Evolutionary conservation across 805 yeast species (phyloP).

Genomic region (Wickerhamiella qilinensis): DNA sequence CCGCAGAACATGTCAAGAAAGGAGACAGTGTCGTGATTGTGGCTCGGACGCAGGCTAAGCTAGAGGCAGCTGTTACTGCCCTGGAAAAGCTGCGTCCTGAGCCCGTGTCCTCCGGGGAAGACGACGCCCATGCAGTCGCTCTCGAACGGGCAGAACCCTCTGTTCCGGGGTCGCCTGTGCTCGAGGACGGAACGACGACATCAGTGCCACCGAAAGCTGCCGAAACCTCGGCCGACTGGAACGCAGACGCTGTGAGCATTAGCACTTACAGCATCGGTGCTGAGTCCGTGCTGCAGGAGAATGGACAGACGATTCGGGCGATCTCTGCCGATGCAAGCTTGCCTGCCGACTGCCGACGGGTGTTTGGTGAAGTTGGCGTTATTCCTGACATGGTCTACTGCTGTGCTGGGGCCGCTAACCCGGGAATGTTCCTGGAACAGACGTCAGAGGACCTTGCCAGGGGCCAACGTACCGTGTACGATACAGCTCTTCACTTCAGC

Average conservation of each 20-base stretch:
- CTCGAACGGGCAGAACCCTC: not conserved
- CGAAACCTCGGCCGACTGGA: not conserved
- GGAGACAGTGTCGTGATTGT: constrained; percentile 59
- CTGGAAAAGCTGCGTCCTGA: constrained; percentile 17
- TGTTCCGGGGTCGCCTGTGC: too few relatives aligned
- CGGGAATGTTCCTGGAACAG: constrained; percentile 60
- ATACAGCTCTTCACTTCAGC: constrained; percentile 51
- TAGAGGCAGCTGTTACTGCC: constrained; percentile 32
- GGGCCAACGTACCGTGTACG: constrained; percentile 58
- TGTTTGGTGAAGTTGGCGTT: constrained; percentile 25
- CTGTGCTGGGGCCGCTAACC: constrained; percentile 78
- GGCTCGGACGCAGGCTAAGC: constrained; percentile 54
- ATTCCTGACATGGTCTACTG: constrained; percentile 61
- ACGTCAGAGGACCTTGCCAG: constrained; percentile 37
- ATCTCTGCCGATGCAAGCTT: constrained; percentile 49
- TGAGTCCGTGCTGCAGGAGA: constrained; percentile 4
- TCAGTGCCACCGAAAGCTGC: not conserved
- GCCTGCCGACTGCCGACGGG: constrained; percentile 32
- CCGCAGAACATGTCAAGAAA: constrained; percentile 33
- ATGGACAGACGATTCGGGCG: constrained; percentile 26
- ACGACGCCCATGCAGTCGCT: not conserved
- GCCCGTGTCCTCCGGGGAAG: not conserved
- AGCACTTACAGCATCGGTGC: not conserved
- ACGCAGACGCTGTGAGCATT: not conserved
- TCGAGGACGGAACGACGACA: not conserved